A percentile compares a stretch with the other conserved stretches of the same genome.
phyloP scores from a whole-genome alignment of 768 basidiomycete species.

The Rhodotorula toruloides region DNA sequence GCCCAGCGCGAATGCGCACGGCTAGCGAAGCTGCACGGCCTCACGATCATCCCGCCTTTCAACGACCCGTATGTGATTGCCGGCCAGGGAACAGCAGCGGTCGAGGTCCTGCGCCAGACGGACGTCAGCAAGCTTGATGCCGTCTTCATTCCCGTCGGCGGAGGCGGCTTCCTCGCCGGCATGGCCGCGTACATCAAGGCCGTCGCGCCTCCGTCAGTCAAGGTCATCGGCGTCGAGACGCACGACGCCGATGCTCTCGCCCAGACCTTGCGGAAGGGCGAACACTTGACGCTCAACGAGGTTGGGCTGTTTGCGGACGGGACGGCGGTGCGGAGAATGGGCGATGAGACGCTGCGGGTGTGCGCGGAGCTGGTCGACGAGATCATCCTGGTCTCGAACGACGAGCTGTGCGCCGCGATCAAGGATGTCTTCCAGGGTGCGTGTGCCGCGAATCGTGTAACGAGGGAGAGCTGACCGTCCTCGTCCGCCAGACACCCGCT shows the following conservation, averaged over 20 bases:
- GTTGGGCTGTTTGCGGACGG: constrained; percentile 97
- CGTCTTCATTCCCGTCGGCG: constrained; percentile 87
- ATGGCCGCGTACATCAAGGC: constrained; percentile 87
- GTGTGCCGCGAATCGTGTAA: too few relatives aligned
- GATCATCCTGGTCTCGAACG: constrained; percentile 79
- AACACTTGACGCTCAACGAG: constrained; percentile 75
- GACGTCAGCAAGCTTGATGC: constrained; percentile 66
- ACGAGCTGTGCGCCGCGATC: constrained; percentile 96
- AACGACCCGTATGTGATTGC: constrained; percentile 96
- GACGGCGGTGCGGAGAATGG: constrained; percentile 92
- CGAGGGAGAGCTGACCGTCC: too few relatives aligned
- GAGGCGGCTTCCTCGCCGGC: constrained; percentile 88
- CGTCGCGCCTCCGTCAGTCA: constrained; percentile 74
- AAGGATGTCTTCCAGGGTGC: constrained; percentile 97
- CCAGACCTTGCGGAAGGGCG: constrained; percentile 69
- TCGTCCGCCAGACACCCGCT: constrained; percentile 71
- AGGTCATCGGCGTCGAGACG: constrained; percentile 88
- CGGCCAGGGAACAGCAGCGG: constrained; percentile 88
- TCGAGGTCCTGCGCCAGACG: constrained; percentile 90
- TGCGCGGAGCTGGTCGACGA: constrained; percentile 78
- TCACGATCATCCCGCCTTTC: constrained; percentile 91
- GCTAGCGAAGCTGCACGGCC: constrained; percentile 66
- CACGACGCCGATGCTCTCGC: constrained; percentile 92
- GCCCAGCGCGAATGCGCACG: constrained; percentile 91
- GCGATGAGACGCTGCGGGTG: constrained; percentile 88